Percentiles rank a stretch among this genome's conserved stretches.
phyloP scores from a whole-genome alignment of 768 basidiomycete genomes.

The Rhizopogon vulgaris region DNA sequence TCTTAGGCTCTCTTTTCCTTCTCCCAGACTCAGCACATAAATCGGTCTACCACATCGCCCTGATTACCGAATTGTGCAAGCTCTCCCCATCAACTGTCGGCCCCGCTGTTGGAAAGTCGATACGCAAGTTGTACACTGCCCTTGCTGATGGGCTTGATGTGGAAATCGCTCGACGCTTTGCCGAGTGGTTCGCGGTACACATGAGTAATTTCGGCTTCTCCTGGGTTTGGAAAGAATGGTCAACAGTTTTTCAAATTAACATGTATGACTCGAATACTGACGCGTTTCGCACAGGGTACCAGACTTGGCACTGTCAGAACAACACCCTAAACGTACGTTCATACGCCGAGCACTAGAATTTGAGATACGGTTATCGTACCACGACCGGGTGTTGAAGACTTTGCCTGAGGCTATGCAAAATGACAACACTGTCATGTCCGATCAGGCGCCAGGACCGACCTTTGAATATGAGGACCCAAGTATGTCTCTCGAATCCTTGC shows the following conservation, averaged over 20 bases:
- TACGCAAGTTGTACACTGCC: slow-evolving; percentile 74
- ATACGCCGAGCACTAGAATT: slow-evolving; percentile 82
- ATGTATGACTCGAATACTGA: neutral
- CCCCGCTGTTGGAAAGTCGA: slow-evolving; percentile 93
- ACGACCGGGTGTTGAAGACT: slow-evolving; percentile 86
- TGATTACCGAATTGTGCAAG: slow-evolving; percentile 93
- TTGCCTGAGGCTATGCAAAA: slow-evolving; percentile 78
- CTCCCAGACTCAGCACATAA: slow-evolving; percentile 75
- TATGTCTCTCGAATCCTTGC: slow-evolving; percentile 24
- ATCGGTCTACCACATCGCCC: slow-evolving; percentile 77
- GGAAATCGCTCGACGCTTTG: slow-evolving; percentile 73
- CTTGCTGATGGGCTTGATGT: slow-evolving; percentile 87
- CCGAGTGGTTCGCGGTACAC: slow-evolving; percentile 94
- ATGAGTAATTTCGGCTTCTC: slow-evolving; percentile 97
- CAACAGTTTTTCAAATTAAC: slow-evolving; percentile 15
- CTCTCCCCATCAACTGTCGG: slow-evolving; percentile 89
- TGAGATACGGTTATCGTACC: slow-evolving; percentile 88
- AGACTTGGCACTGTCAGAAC: slow-evolving; percentile 64
- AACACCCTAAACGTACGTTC: slow-evolving; percentile 86
- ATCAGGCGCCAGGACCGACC: slow-evolving; percentile 69
- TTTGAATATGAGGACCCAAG: slow-evolving; percentile 83
- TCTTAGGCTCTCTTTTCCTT: slow-evolving; percentile 67
- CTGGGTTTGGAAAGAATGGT: slow-evolving; percentile 99
- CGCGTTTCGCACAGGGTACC: slow-evolving; percentile 55
- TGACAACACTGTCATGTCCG: slow-evolving; percentile 56